Base-by-base conservation (phyloP, 202 grass and related monocot species). In the Musa balbisiana region DNA sequence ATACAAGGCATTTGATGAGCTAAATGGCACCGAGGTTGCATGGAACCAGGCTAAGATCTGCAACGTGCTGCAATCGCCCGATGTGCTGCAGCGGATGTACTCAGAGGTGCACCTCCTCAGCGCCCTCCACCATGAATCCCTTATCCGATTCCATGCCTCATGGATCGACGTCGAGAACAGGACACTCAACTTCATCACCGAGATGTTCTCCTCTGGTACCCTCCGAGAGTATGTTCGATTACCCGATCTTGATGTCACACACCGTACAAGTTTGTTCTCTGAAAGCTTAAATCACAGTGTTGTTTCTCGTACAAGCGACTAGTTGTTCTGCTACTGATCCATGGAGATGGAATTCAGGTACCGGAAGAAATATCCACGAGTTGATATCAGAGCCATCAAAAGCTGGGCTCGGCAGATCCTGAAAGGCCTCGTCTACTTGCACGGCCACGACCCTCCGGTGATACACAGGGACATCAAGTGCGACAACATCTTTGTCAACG, bases 381-480 rank as follows among this genome's bases (percentile, higher is more conserved):
- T 94, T 2, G 56, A 71, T 74, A 81, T 88, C 74, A 85, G 78
- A 63, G 91, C 94, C 13, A 77, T 98, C 69, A 78, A 80, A 8
- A 84, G 49, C 0, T 98, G 94, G 94, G 88, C 88, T 0, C 78
- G 84, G 10, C 88, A 93, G 73, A 84, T 97, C 65, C 84, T 97
- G 5, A 56, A 71, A 0, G 94, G 90, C 1, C 83, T 97, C 20
- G 86, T 90, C 15, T 93, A 91, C 81, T 87, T 97, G 53, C 94
- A 97, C 67, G 72, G 51, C 26, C 88, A 77, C 26, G 73, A 83
- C 2, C 92, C 92, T 0, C 92, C 92, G 9, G 90, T 97, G 20
- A 91, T 97, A 73, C 93, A 97, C 81, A 87, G 93, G 11, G 93
- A 97, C 85, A 85, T 97, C 70, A 97, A 97, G 78, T 97, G 93